Evolutionary conservation across 805 yeast genomes (phyloP), one percentile per base, ranked within the genome.

Genomic region (Priceomyces fermenticarens): DNA sequence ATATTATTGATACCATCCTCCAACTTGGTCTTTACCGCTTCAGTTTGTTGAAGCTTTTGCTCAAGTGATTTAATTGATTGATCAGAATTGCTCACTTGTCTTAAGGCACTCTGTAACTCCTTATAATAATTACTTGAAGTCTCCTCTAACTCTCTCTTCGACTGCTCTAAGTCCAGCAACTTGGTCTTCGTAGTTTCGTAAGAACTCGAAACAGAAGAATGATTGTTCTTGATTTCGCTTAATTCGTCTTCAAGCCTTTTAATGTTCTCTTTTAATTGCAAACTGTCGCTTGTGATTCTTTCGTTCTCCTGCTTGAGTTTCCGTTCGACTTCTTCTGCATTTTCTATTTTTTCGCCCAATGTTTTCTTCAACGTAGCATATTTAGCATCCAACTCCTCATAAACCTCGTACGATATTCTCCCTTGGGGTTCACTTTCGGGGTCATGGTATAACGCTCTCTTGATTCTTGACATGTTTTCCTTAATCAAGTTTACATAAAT

Each of bases 1-100:
- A 90, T 86, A 51, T 88, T 89, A 56, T 89, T 89, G 38, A 90
- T 83, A 3, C 96, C 97, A 44, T 80, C 83, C 53, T 90, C 97
- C 1, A 91, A 85, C 47, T 77, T 82, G 17, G 71, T 70, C 50
- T 80, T 83, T 10, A 73, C 75, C 7, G 57, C 59, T 33, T 64
- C 70, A 6, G 65, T 41, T 2, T 54, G 44, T 3, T 54, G 55
- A 11, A 73, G 49, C 43, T 69, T 68, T 2, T 44, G 43, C 31
- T 60, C 59, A 12, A 73, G 47, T 12, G 54, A 52, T 26, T 59
- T 61, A 12, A 61, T 35, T 0, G 55, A 38, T 10, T 58, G 70
- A 5, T 49, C 57, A 9, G 63, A 47, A 1, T 46, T 32, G 1
- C 52, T 46, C 13, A 55, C 50, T 33, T 54, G 51, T 42, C 64